Conservation (phyloP, 2,329 filamentous ascomycete species). For the Botryotinia convoluta region DNA sequence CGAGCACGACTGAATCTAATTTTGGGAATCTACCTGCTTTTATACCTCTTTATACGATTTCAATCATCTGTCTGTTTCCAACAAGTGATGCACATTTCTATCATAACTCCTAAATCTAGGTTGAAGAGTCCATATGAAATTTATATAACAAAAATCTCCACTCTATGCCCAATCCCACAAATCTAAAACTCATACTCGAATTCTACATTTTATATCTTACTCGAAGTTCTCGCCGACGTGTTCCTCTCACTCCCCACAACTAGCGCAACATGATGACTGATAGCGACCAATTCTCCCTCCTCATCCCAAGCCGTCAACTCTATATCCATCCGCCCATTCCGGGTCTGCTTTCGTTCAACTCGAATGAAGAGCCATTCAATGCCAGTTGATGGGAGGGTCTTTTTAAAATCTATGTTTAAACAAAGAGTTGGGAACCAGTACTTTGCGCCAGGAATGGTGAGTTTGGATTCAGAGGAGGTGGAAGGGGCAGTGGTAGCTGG, state of each 20-base stretch:
- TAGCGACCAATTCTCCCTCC: constrained; percentile 60
- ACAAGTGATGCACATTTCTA: not conserved
- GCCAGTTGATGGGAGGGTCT: constrained; percentile 62
- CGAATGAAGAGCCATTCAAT: constrained; percentile 71
- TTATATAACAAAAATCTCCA: too few species aligned
- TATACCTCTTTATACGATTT: not conserved
- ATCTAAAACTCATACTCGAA: not conserved
- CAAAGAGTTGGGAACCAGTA: constrained; percentile 55
- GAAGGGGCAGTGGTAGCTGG: constrained; percentile 33
- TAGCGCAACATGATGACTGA: constrained; percentile 67
- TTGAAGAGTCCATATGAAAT: not conserved
- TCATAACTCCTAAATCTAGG: not conserved
- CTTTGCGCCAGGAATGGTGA: constrained; percentile 28
- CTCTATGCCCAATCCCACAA: not conserved
- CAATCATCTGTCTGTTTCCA: not conserved
- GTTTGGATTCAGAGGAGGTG: constrained; percentile 53
- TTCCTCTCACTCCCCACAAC: constrained; percentile 64
- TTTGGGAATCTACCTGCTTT: not conserved
- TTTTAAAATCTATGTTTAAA: constrained; percentile 76
- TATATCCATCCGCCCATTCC: constrained; percentile 71
- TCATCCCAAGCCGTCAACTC: constrained; percentile 67
- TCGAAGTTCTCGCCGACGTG: constrained; percentile 34
- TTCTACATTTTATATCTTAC: constrained; percentile 23
- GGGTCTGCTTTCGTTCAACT: constrained; percentile 62
- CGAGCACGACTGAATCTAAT: not conserved